Conservation (phyloP, 2,329 filamentous ascomycete genomes). For the Verruconis gallopava region DNA sequence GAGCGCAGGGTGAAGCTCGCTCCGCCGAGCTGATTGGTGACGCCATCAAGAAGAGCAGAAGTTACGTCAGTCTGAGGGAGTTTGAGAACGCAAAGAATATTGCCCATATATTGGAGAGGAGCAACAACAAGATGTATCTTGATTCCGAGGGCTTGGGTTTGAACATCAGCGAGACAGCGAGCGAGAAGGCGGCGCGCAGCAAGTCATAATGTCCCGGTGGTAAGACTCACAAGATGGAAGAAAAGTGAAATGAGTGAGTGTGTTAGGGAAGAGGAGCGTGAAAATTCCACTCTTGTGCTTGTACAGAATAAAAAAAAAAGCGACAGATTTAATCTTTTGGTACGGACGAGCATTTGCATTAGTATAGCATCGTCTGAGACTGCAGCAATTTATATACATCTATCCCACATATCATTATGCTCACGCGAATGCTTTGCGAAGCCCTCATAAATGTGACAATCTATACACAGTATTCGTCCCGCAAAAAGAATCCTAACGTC, state of each 20-base stretch:
- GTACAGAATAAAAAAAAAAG: not conserved
- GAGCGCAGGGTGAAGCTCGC: slow-evolving; percentile 95
- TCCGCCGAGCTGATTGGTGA: slow-evolving; percentile 97
- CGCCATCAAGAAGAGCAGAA: slow-evolving; percentile 97
- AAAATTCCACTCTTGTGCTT: slow-evolving; percentile 10
- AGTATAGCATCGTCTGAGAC: too few relatives aligned
- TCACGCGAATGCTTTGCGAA: too few relatives aligned
- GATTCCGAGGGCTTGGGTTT: slow-evolving; percentile 83
- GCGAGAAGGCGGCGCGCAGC: slow-evolving; percentile 23
- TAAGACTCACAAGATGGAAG: not conserved
- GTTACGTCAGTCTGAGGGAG: slow-evolving; percentile 93
- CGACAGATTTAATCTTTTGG: too few relatives aligned
- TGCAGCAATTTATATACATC: not conserved
- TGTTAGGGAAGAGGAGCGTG: not conserved
- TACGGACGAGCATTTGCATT: not conserved
- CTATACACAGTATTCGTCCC: too few relatives aligned
- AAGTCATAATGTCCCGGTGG: not conserved
- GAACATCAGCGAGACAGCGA: slow-evolving; percentile 51
- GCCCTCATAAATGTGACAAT: too few relatives aligned
- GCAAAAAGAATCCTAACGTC: too few relatives aligned
- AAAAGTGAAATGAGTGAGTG: not conserved
- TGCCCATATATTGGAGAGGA: slow-evolving; percentile 76
- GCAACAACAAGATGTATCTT: slow-evolving; percentile 86
- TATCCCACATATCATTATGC: too few relatives aligned
- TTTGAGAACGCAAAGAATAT: slow-evolving; percentile 92